Evolutionary conservation across 1,284 basidiomycete genomes (phyloP).

Genomic region (Anthracocystis walkeri): DNA sequence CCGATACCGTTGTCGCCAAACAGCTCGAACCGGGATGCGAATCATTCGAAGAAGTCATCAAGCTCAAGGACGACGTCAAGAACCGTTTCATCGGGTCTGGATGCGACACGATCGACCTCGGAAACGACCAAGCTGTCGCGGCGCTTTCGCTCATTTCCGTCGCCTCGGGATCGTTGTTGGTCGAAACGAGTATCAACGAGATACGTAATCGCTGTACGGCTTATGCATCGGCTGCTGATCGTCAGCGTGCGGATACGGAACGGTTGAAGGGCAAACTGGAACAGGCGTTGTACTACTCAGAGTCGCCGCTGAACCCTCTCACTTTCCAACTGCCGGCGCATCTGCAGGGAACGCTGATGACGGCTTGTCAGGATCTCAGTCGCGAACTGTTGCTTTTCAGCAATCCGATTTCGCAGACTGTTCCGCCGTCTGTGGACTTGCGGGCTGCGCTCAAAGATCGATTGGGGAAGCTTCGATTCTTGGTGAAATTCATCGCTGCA

Average conservation of each 20-base stretch:
- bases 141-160: constrained; percentile 65
- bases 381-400: constrained; percentile 70
- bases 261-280: constrained; percentile 85
- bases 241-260: constrained; percentile 64
- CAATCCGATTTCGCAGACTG: constrained; percentile 31
- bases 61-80: constrained; percentile 63
- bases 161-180: constrained; percentile 55
- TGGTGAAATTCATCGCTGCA: constrained; percentile 81
- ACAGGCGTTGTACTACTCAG: constrained; percentile 85
- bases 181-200: constrained; percentile 52
- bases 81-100: constrained; percentile 67
- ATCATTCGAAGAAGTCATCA: constrained; percentile 68
- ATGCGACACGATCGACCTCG: constrained; percentile 34
- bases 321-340: constrained; percentile 84
- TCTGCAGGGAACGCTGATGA: constrained; percentile 79
- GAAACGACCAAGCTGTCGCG: constrained; percentile 20
- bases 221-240: constrained; percentile 25
- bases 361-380: constrained; percentile 78
- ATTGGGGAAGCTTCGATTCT: constrained; percentile 80
- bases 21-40: constrained; percentile 41
- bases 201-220: constrained; percentile 37
- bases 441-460: constrained; percentile 82
- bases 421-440: constrained; percentile 74
- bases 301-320: constrained; percentile 81
- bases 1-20: constrained; percentile 56